phyloP scores from a whole-genome alignment of 371 early-diverging fungal genomes.

The Mucor irregularis region DNA sequence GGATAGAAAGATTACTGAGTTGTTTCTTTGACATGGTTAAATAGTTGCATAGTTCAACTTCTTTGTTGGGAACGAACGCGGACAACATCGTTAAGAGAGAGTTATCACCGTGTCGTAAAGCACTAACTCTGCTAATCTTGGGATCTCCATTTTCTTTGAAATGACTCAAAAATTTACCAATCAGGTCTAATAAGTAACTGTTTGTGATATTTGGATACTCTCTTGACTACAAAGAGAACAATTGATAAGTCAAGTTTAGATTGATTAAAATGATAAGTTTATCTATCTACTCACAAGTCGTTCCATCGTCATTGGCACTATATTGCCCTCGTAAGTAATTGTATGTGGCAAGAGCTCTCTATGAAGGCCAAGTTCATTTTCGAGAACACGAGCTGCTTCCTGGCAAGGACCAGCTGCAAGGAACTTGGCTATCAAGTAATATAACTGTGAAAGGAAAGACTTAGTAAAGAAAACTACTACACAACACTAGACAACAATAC shows the following conservation, averaged over 20 bases:
- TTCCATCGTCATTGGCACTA: constrained; percentile 51
- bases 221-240: constrained; percentile 22
- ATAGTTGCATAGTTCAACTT: constrained; percentile 24
- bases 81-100: constrained; percentile 44
- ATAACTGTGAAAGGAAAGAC: no score
- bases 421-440: constrained; percentile 62
- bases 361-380: constrained; percentile 50
- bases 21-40: constrained; percentile 25
- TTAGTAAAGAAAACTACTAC: no score
- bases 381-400: constrained; percentile 48
- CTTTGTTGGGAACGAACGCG: constrained; percentile 31
- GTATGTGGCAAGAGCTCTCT: constrained; percentile 59
- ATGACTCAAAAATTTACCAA: constrained; percentile 30
- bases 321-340: constrained; percentile 64
- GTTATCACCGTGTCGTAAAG: constrained; percentile 44
- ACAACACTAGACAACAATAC: no score
- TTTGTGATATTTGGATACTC: constrained; percentile 32
- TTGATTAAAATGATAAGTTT: constrained; percentile 2
- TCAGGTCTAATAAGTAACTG: constrained; percentile 25
- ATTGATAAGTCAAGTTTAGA: constrained; percentile 6
- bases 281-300: constrained; percentile 56
- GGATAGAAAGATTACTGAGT: constrained; percentile 23
- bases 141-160: constrained; percentile 40
- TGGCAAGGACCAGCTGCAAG: constrained; percentile 59
- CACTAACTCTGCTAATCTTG: constrained; percentile 28